Evolutionary conservation across 2,329 filamentous ascomycete genomes (phyloP).

Genomic region (Stemphylium lycopersici): DNA sequence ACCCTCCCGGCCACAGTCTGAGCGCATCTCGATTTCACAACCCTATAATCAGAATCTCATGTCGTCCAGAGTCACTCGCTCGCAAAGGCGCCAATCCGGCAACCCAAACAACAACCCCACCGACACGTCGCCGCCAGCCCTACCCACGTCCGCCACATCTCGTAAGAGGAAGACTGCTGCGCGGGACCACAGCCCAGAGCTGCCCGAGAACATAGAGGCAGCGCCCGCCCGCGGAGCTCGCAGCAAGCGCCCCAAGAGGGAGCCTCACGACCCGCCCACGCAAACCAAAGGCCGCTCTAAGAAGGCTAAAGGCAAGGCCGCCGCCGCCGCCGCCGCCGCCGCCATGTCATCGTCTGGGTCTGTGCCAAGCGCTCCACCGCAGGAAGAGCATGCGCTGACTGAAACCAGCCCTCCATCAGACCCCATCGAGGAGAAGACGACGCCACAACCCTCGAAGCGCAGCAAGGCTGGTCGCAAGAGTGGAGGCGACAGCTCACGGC

Average conservation of each 20-base stretch:
- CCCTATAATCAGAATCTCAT: slow-evolving; percentile 69
- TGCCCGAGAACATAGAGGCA: slow-evolving; percentile 46
- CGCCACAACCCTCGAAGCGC: slow-evolving; percentile 68
- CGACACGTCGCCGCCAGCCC: slow-evolving; percentile 45
- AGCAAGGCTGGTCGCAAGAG: slow-evolving; percentile 80
- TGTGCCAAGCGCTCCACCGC: slow-evolving; percentile 32
- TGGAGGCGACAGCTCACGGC: slow-evolving; percentile 44
- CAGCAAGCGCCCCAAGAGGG: slow-evolving; percentile 67
- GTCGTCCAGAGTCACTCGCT: slow-evolving; percentile 96
- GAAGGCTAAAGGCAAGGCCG: slow-evolving; percentile 65
- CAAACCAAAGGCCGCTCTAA: slow-evolving; percentile 56
- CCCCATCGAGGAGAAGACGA: slow-evolving; percentile 67
- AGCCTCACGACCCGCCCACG: slow-evolving; percentile 57
- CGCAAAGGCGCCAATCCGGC: slow-evolving; percentile 84
- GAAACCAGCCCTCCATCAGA: slow-evolving; percentile 65
- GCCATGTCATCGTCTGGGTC: slow-evolving; percentile 78
- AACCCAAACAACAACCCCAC: slow-evolving; percentile 55
- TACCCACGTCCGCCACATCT: slow-evolving; percentile 55
- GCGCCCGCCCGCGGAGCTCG: slow-evolving; percentile 44
- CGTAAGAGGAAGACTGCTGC: slow-evolving; percentile 79
- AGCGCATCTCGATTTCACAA: slow-evolving; percentile 35
- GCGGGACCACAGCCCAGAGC: slow-evolving; percentile 52
- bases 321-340: slow-evolving; percentile 37
- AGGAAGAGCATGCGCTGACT: slow-evolving; percentile 25
- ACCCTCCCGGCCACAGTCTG: slow-evolving; percentile 38